Conservation (phyloP, 306 rosid genomes). For the Casuarina equisetifolia region DNA sequence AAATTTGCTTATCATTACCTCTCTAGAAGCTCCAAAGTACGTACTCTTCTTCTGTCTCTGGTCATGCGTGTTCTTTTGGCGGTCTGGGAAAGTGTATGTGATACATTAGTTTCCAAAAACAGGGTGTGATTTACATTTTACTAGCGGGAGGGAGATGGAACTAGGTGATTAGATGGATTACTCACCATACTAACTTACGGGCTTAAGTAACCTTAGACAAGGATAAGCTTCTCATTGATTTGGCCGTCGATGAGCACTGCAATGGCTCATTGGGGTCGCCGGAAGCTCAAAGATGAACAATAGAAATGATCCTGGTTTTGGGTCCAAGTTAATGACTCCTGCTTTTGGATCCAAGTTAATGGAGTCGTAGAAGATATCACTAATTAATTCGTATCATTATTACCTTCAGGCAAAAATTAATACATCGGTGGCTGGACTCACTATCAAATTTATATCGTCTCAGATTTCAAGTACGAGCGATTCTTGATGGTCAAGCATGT, state of each 20-base stretch:
- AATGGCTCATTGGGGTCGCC: not conserved
- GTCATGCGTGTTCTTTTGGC: no score
- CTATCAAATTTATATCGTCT: not conserved
- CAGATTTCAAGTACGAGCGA: not conserved
- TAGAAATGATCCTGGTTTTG: no score
- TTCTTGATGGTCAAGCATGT: no score
- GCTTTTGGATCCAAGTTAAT: not conserved
- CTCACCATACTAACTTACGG: slow-evolving; percentile 6
- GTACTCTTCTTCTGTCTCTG: not conserved
- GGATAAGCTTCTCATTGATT: not conserved
- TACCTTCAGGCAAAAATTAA: not conserved
- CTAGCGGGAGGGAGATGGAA: not conserved
- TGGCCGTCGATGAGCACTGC: not conserved
- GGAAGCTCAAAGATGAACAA: no score
- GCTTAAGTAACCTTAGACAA: slow-evolving; percentile 24
- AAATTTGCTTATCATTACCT: slow-evolving; percentile 86
- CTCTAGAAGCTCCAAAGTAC: slow-evolving; percentile 64
- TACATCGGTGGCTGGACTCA: not conserved
- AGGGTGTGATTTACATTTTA: no score
- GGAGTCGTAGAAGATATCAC: not conserved
- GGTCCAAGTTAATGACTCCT: no score
- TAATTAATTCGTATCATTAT: not conserved
- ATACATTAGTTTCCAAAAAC: no score
- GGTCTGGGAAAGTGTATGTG: no score
- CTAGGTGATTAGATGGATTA: not conserved